phyloP scores from a whole-genome alignment of 805 yeast species.

The Candida ficus region DNA sequence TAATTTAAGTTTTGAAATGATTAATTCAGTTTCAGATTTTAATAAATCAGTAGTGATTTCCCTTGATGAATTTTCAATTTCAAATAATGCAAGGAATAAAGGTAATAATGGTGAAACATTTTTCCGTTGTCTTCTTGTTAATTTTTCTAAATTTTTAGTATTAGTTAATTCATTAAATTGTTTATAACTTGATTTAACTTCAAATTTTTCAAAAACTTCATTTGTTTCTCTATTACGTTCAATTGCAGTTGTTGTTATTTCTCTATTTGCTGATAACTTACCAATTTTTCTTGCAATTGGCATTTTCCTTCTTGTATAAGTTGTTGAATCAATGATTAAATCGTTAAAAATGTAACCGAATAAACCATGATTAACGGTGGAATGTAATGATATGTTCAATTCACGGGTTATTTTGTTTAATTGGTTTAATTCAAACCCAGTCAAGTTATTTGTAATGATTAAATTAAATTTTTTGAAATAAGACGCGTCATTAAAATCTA shows the following conservation, averaged over 20 bases:
- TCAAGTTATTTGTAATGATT: constrained; percentile 69
- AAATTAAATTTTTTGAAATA: constrained; percentile 58
- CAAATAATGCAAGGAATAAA: constrained; percentile 56
- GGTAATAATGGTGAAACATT: constrained; percentile 51
- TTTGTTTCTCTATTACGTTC: constrained; percentile 31
- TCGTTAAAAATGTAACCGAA: constrained; percentile 82
- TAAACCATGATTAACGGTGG: constrained; percentile 68
- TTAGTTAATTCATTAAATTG: constrained; percentile 32
- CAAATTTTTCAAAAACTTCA: constrained; percentile 30
- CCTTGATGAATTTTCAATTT: constrained; percentile 26
- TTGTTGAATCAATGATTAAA: constrained; percentile 56
- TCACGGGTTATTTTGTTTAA: constrained; percentile 56
- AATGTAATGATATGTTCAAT: constrained; percentile 59
- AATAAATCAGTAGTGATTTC: constrained; percentile 26
- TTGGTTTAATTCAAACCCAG: constrained; percentile 31
- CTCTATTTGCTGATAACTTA: constrained; percentile 35
- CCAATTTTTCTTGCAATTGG: constrained; percentile 49
- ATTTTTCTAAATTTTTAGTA: constrained; percentile 20
- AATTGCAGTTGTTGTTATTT: constrained; percentile 34
- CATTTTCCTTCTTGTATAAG: constrained; percentile 46
- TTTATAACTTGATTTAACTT: constrained; percentile 33
- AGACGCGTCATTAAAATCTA: constrained; percentile 15
- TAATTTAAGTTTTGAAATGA: constrained; percentile 36
- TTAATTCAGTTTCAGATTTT: constrained; percentile 22
- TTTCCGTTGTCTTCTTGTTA: constrained; percentile 37